Evolutionary conservation across 768 basidiomycete species (phyloP), one percentile per base, ranked within the genome.

Genomic region (Mycena epipterygia): DNA sequence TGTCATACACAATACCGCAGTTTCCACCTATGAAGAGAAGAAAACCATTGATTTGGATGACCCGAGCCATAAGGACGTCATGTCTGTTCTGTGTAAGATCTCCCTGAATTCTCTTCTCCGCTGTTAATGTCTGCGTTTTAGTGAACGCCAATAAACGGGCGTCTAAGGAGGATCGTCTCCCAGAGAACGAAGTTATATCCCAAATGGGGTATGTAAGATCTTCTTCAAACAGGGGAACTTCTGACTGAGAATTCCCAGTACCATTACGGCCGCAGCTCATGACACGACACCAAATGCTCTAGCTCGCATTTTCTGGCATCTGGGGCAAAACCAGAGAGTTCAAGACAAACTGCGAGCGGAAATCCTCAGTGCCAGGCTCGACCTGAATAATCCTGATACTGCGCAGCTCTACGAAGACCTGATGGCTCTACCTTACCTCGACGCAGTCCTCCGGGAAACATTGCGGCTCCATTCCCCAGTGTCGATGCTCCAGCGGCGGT

Each of bases 21-120:
- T 66, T 27, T 60, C 68, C 7, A 77, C 80, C 23, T 77, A 79
- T 23, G 68, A 76, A 11, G 73, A 74, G 53, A 81, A 81, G 75
- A 78, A 76, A 46, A 60, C 32, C 29, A 76, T 76, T 7, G 53
- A 80, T 23, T 41, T 57, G 75, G 79, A n/a, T 16, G 80, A 64
- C 21, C 76, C 79, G 16, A 71, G 74, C 37, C 79, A 79, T 13
- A 81, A 76, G 51, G 81, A 83, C 51, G 78, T 83, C 56, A 78
- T 81, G 76, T 80, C 80, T 55, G 75, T 78, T 35, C 72, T 83
- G 23, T 65, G 81, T 83, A 57, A 62, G 79, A 25, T 16, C 23
- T 19, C 13, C 21, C 23, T 52, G 25, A 23, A 30, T 57, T 53
- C 35, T 21, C 37, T 13, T 14, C 42, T 46, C 27, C 42, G 27